Conservation (phyloP, 2,329 filamentous ascomycete species). For the Blumeriella jaapii region DNA sequence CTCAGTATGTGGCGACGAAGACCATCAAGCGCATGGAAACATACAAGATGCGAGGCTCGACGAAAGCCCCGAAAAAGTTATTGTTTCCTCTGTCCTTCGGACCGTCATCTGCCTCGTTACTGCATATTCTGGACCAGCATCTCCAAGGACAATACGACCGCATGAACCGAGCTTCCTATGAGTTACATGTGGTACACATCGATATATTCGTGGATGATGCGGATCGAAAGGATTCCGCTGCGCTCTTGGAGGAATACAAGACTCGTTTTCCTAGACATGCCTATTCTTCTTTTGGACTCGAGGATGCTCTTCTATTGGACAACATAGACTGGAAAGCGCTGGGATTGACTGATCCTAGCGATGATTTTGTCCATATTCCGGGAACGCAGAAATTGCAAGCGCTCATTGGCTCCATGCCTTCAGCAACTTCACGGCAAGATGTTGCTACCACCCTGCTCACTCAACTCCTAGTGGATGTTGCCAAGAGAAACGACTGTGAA, state of each 20-base stretch:
- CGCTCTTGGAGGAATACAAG: conserved; percentile 36
- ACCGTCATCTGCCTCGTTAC: conserved; percentile 63
- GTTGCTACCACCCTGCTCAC: conserved; percentile 58
- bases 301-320: conserved; percentile 42
- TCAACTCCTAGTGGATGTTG: conserved; percentile 57
- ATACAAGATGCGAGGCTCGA: conserved; percentile 39
- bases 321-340: conserved; percentile 44
- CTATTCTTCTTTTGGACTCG: conserved; percentile 53
- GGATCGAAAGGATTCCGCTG: conserved; percentile 20
- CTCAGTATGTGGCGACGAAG: conserved; percentile 67
- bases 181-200: conserved; percentile 47
- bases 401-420: conserved; percentile 48
- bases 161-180: conserved; percentile 54
- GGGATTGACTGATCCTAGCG: conserved; percentile 10
- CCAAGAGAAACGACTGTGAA: conserved; percentile 48
- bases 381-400: conserved; percentile 31
- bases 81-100: conserved; percentile 77
- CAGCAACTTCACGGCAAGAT: conserved; percentile 67
- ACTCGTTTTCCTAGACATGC: conserved; percentile 52
- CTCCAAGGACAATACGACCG: conserved; percentile 52
- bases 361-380: conserved; percentile 9
- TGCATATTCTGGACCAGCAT: conserved; percentile 65
- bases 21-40: conserved; percentile 65
- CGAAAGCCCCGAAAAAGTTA: conserved; percentile 35
- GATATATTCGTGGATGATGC: conserved; percentile 25